Percentiles rank a stretch among this genome's conserved stretches.
phyloP scores from a whole-genome alignment of 768 basidiomycete genomes.

The Lactarius evosmus region DNA sequence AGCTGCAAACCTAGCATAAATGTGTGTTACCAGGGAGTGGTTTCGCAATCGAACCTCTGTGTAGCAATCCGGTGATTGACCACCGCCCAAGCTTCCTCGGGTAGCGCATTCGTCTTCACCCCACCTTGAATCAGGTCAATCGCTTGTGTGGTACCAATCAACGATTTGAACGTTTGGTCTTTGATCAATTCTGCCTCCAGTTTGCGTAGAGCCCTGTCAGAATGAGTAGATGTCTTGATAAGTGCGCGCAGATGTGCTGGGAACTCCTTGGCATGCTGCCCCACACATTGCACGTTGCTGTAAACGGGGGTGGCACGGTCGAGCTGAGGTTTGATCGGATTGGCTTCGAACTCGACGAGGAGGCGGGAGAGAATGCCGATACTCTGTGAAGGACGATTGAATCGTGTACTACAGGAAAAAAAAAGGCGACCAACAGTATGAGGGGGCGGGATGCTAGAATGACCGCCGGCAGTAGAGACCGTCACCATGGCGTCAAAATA shows the following conservation, averaged over 20 bases:
- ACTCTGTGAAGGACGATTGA: slow-evolving; percentile 30
- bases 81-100: slow-evolving; percentile 41
- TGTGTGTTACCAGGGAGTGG: neutral
- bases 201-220: slow-evolving; percentile 35
- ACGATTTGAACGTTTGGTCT: slow-evolving; percentile 31
- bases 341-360: slow-evolving; percentile 24
- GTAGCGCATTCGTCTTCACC: slow-evolving; percentile 47
- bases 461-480: slow-evolving; percentile 71
- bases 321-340: slow-evolving; percentile 31
- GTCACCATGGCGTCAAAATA: slow-evolving; percentile 59
- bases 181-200: slow-evolving; percentile 36
- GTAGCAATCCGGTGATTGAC: slow-evolving; percentile 38
- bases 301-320: slow-evolving; percentile 36
- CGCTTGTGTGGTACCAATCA: slow-evolving; percentile 35
- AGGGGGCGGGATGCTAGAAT: slow-evolving; percentile 77
- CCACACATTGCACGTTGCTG: slow-evolving; percentile 42
- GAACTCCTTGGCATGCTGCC: slow-evolving; percentile 41
- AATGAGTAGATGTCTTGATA: slow-evolving; percentile 31
- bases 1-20: slow-evolving; percentile 27
- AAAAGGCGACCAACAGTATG: slow-evolving; percentile 55
- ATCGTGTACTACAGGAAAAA: neutral
- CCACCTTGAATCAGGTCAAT: slow-evolving; percentile 44
- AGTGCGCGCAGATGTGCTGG: slow-evolving; percentile 33
- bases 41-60: slow-evolving; percentile 30
- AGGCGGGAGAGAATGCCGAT: slow-evolving; percentile 71